Conservation (phyloP, 805 yeast species). For the Scheffersomyces lignosus region DNA sequence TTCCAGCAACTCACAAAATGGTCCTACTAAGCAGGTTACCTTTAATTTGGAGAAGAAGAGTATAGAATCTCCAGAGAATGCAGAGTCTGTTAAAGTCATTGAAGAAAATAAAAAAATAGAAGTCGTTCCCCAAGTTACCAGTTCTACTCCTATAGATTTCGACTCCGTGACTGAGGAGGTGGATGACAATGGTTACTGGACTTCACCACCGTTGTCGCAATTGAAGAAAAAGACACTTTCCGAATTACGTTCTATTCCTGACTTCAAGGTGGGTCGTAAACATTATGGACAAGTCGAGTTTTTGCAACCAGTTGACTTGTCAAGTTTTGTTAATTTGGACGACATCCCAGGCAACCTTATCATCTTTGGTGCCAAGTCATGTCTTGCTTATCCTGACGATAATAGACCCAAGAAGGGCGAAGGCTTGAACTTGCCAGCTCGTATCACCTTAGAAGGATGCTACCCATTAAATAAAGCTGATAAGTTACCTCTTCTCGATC, state of each 20-base stretch:
- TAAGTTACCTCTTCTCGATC: conserved; percentile 72
- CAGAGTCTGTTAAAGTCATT: neutral
- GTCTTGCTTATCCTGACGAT: conserved; percentile 73
- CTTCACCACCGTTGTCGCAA: conserved; percentile 70
- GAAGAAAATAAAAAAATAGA: neutral
- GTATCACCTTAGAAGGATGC: conserved; percentile 73
- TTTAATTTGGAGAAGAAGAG: conserved; percentile 20
- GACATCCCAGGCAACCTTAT: conserved; percentile 68
- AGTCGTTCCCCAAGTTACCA: neutral
- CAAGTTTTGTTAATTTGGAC: conserved; percentile 59
- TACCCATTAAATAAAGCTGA: conserved; percentile 77
- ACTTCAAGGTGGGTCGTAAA: conserved; percentile 75
- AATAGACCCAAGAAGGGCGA: conserved; percentile 67
- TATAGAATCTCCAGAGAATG: neutral
- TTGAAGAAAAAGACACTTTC: conserved; percentile 58
- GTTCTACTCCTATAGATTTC: conserved; percentile 10
- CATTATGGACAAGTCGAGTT: conserved; percentile 79
- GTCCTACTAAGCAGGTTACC: conserved; percentile 30
- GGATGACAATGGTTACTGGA: conserved; percentile 82
- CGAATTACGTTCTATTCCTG: conserved; percentile 61
- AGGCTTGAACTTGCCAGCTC: conserved; percentile 78
- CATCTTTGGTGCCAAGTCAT: conserved; percentile 56
- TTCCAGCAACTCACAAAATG: conserved; percentile 7
- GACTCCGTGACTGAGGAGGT: conserved; percentile 26
- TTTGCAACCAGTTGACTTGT: conserved; percentile 78